Evolutionary conservation across 2,329 filamentous ascomycete species (phyloP), one percentile per base, ranked within the genome.

Genomic region (Zopfia rhizophila): DNA sequence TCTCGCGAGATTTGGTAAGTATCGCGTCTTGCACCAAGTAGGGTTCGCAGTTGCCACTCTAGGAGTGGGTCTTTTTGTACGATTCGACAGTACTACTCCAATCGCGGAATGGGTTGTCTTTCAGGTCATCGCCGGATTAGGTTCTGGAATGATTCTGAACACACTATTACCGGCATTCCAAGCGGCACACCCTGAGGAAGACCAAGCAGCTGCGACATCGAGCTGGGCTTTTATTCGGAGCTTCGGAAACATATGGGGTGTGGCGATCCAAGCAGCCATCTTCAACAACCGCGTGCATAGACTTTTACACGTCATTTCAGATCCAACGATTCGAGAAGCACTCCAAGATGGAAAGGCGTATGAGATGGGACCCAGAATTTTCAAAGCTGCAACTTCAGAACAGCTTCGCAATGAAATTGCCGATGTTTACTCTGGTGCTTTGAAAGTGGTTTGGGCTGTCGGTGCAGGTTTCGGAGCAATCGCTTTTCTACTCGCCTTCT

Each of bases 161-260:
- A 57, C 81, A 2, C 39, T 79, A 3, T 45, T 78, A 2, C 77
- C 77, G 2, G 36, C 71, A 1, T 33, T 64, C 3, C 73, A 54
- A 16, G 48, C 50, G 3, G 12, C 14, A 12, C 43, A 60, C 4
- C 12, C 39, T 7, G 51, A 60, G 16, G 28, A 14, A 4, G 55
- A 62, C n/a, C 29, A 38, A 3, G 53, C 53, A 8, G 22, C 37
- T 3, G 29, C 45, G 14, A 43, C 53, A 2, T 49, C 50, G 5
- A 49, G 41, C 4, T 58, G 39, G 32, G 39, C 25, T 4, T 60
- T 61, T 23, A 22, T 61, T 4, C 45, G 55, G 10, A 42, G 13
- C 4, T 44, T 59, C n/a, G 57, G 53, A 2, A 19, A 23, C 11
- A 36, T 59, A 1, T 60, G 55, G 55, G 56, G 51, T n/a, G 39